Evolutionary conservation across 2,329 filamentous ascomycete genomes (phyloP).

Genomic region (Camptophora hylomeconis): DNA sequence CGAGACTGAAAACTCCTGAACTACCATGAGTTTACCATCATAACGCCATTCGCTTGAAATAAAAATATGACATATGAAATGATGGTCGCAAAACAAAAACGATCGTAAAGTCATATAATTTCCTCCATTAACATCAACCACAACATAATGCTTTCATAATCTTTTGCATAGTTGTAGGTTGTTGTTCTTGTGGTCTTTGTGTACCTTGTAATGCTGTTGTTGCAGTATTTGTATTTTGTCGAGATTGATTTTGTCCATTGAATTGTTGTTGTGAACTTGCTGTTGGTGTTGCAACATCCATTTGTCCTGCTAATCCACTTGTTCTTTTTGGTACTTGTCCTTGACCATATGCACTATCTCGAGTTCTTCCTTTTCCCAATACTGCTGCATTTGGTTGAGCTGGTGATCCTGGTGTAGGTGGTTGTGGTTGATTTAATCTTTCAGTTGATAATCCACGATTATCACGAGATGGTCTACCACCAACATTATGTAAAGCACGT

Average conservation of each 20-base stretch:
- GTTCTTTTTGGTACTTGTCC: constrained; percentile 26
- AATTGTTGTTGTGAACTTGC: constrained; percentile 92
- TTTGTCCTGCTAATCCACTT: constrained; percentile 23
- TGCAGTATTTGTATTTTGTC: constrained; percentile 39
- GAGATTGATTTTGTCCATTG: constrained; percentile 59
- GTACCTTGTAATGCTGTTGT: constrained; percentile 47
- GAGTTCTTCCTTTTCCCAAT: constrained; percentile 50
- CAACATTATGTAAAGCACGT: constrained; percentile 63
- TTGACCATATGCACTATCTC: constrained; percentile 73
- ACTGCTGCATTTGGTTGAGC: constrained; percentile 55
- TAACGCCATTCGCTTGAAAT: too few species aligned
- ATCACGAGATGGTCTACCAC: constrained; percentile 39
- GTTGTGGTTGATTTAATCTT: constrained; percentile 90
- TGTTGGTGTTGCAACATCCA: constrained; percentile 68
- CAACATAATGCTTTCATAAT: constrained; percentile 88
- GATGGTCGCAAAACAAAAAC: too few species aligned
- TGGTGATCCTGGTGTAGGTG: constrained; percentile 66
- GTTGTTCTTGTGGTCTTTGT: constrained; percentile 51
- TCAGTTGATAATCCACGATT: constrained; percentile 58
- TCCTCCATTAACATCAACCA: constrained; percentile 38
- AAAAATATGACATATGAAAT: too few species aligned
- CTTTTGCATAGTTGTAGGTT: constrained; percentile 78
- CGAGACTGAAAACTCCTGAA: too few species aligned
- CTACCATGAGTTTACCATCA: too few species aligned
- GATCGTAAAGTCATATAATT: too few species aligned